A percentile compares a stretch with the other conserved stretches of the same genome.
These are phyloP conservation scores for Talaromyces amestolkiae DNA, from an alignment of 2,329 filamentous ascomycete genomes.

Conservation along the genomic window DNA sequence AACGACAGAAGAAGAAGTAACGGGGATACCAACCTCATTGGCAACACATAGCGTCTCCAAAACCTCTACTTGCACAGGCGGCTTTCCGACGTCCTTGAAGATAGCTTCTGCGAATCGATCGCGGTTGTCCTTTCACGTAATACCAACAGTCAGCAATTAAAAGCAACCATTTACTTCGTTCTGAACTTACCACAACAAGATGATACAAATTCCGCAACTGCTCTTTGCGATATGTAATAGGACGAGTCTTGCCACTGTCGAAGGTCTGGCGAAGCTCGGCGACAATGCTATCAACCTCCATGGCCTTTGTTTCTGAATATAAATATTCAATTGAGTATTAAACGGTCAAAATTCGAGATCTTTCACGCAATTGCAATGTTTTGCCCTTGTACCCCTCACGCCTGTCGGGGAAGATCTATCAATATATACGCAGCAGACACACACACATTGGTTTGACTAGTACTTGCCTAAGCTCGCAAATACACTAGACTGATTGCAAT, in stretches of 20 bases:
- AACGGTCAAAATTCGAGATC: neutral
- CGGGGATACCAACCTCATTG: conserved; percentile 5
- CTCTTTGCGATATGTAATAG: conserved; percentile 12
- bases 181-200: conserved; percentile 8
- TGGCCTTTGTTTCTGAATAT: neutral
- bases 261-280: conserved; percentile 7
- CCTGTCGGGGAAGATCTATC: neutral
- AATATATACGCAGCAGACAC: neutral
- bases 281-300: conserved; percentile 11
- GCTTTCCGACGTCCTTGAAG: conserved; percentile 13
- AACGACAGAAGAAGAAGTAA: neutral
- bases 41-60: conserved; percentile 13
- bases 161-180: neutral
- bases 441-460: neutral
- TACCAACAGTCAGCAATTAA: neutral
- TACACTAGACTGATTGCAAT: neutral
- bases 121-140: conserved; percentile 9
- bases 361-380: neutral
- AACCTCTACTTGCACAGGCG: conserved; percentile 12
- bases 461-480: neutral
- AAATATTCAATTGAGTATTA: neutral
- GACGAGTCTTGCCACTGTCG: conserved; percentile 13
- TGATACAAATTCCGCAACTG: conserved; percentile 11
- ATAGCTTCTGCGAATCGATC: conserved; percentile 16
- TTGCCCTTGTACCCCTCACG: neutral